Base-by-base conservation (phyloP, 2,329 filamentous ascomycete genomes). In the Thelonectria rubi region DNA sequence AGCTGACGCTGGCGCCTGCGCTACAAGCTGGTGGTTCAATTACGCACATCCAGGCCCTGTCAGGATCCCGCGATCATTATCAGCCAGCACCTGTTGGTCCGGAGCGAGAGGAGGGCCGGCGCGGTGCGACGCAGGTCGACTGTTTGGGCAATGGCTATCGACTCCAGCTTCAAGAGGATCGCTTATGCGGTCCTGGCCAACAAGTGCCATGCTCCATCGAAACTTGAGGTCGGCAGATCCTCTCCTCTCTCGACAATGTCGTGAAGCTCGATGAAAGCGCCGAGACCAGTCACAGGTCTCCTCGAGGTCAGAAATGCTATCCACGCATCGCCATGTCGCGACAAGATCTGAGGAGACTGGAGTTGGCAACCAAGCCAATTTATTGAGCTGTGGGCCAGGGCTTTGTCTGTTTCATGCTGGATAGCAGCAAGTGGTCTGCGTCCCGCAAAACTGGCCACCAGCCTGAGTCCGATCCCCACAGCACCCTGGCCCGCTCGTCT, bases 51-150 rank as follows among this genome's bases (percentile, higher is more conserved):
- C 49, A 53, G 34, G 60, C 62, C 68, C 69, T 70, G 69, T 68
- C 55, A 70, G 69, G 60, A 72, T 67, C 59, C 60, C 64, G 63
- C 61, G 64, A 69, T 69, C 69, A 66, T 60, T 71, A 70, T 71
- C 64, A 65, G 58, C 62, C 62, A 69, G 64, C 65, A 71, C 40
- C 62, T 65, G 70, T 70, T 72, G 70, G 68, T 69, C 63, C 60
- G 62, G 60, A 62, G 60, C 58, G 63, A 66, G 63, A 58, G 65
- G 65, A 69, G 62, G 63, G 64, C 64, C 61, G 65, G 52, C 65
- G 69, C 65, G 64, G 67, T 69, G 65, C 66, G 65, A 73, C 68
- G 72, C 72, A 73, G 60, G 65, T 74, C 72, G 70, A 73, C 72
- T 58, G 48, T 73, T 73, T 59, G 46, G 72, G 72, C 62, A 71